phyloP scores from a whole-genome alignment of 2,329 filamentous ascomycete genomes.

The Meredithiella fracta region DNA sequence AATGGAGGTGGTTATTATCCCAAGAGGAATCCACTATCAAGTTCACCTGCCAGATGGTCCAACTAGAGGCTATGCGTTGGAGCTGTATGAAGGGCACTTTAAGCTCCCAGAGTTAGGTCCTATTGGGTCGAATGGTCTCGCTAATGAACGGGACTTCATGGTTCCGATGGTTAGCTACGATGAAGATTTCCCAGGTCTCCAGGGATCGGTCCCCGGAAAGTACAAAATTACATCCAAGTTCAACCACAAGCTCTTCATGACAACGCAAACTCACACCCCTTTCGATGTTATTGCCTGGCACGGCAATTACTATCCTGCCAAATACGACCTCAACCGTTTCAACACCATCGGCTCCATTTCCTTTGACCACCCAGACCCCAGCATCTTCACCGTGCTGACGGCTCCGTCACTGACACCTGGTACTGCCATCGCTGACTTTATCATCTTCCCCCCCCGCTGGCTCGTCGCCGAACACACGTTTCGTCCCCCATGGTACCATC shows the following conservation, averaged over 20 bases:
- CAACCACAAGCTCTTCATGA: conserved; percentile 48
- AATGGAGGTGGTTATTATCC: conserved; percentile 56
- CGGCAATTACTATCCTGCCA: conserved; percentile 64
- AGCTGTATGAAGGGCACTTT: conserved; percentile 53
- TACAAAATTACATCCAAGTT: conserved; percentile 47
- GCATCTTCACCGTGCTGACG: conserved; percentile 58
- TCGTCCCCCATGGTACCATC: conserved; percentile 56
- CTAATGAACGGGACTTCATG: conserved; percentile 56
- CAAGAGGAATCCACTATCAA: conserved; percentile 51
- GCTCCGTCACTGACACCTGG: conserved; percentile 43
- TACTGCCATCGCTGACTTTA: conserved; percentile 53
- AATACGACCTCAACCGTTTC: conserved; percentile 66
- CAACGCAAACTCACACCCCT: conserved; percentile 51
- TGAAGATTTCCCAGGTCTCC: conserved; percentile 31
- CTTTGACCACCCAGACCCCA: conserved; percentile 64
- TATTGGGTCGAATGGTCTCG: conserved; percentile 51
- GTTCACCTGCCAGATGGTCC: conserved; percentile 42
- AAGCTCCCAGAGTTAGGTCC: conserved; percentile 50
- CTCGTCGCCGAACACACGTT: conserved; percentile 53
- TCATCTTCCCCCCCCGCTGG: conserved; percentile 58
- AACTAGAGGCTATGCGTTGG: conserved; percentile 52
- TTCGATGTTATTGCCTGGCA: conserved; percentile 73
- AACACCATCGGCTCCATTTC: conserved; percentile 57
- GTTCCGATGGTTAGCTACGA: conserved; percentile 49
- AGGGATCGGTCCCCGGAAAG: conserved; percentile 14